Percentiles rank a stretch among this genome's conserved stretches.
Evolutionary conservation across 495 filamentous ascomycete genomes (phyloP).

Genomic region (Geoglossum glabrum): DNA sequence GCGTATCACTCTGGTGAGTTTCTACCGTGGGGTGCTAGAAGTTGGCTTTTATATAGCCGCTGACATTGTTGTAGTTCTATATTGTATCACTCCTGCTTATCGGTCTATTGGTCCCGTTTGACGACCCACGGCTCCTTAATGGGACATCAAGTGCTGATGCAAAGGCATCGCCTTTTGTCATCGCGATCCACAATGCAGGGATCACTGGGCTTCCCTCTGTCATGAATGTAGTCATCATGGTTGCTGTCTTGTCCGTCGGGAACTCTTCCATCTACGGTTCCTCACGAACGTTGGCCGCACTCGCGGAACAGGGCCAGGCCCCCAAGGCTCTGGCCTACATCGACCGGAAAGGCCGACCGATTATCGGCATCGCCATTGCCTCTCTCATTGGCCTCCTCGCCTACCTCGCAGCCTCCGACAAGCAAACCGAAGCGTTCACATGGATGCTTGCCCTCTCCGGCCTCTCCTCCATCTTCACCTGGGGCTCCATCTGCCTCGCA

Average conservation of each 20-base stretch:
- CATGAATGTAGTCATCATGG: conserved; percentile 80
- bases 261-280: conserved; percentile 78
- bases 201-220: conserved; percentile 57
- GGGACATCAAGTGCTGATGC: conserved; percentile 36
- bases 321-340: conserved; percentile 60
- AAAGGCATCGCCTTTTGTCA: conserved; percentile 72
- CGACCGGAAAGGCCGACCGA: conserved; percentile 62
- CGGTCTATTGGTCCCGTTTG: conserved; percentile 55
- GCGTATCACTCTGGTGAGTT: conserved; percentile 49
- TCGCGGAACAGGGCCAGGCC: conserved; percentile 72
- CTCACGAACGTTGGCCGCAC: conserved; percentile 65
- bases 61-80: conserved; percentile 36
- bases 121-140: conserved; percentile 36
- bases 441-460: conserved; percentile 88
- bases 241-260: conserved; percentile 71
- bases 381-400: conserved; percentile 53
- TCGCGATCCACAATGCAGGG: conserved; percentile 64
- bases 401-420: conserved; percentile 50
- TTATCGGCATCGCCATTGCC: conserved; percentile 51
- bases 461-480: conserved; percentile 79
- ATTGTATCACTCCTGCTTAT: conserved; percentile 53
- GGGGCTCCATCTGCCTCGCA: conserved; percentile 70
- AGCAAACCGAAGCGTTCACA: conserved; percentile 43
- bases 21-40: neutral
- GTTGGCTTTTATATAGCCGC: neutral